These are phyloP conservation scores for Miamiensis avidus DNA, from an alignment of 169 alveolate species.

Conservation along the genomic window DNA sequence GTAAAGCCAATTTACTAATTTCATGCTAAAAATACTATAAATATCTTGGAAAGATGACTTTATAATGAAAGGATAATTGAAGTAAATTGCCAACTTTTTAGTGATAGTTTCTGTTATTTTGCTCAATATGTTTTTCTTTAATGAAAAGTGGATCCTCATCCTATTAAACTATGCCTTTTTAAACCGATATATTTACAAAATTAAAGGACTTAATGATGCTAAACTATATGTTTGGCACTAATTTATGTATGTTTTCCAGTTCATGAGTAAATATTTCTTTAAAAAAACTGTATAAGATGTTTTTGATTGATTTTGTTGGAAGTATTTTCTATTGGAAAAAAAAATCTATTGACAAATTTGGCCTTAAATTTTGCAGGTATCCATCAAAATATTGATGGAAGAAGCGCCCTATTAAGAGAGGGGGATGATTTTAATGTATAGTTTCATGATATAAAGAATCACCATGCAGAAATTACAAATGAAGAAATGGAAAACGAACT, in stretches of 20 bases:
- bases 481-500: not conserved
- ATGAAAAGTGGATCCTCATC: not conserved
- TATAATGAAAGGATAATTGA: not conserved
- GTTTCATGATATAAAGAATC: not conserved
- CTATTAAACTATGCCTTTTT: not conserved
- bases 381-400: not conserved
- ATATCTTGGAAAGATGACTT: not conserved
- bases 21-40: too few species aligned
- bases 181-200: not conserved
- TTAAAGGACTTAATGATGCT: not conserved
- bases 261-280: not conserved
- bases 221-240: not conserved
- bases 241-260: not conserved
- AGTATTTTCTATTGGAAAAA: not conserved
- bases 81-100: too few species aligned
- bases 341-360: not conserved
- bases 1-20: not conserved
- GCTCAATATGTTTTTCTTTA: not conserved
- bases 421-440: not conserved
- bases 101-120: not conserved
- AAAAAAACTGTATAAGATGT: too few species aligned
- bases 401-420: not conserved
- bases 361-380: not conserved
- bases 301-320: not conserved
- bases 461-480: not conserved